A percentile compares a stretch with the other conserved stretches of the same genome.
These are phyloP conservation scores for Kodamaea fukazawae DNA, from an alignment of 805 yeast species.

Conservation along the genomic window DNA sequence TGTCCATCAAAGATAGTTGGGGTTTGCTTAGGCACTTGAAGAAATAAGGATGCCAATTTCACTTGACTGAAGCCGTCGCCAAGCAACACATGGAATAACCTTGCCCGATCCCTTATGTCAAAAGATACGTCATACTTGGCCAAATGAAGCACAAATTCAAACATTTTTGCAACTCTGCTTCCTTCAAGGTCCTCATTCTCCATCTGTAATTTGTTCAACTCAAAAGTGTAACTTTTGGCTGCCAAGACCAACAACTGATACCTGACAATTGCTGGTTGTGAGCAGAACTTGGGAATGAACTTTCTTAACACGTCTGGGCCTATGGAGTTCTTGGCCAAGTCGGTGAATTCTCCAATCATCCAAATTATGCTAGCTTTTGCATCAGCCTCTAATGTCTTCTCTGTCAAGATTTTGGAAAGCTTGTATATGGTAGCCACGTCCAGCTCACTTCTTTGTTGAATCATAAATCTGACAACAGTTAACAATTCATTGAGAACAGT, in stretches of 20 bases:
- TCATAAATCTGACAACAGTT: conserved; percentile 66
- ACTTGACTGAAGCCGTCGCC: conserved; percentile 40
- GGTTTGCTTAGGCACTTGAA: conserved; percentile 75
- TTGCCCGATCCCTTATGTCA: conserved; percentile 82
- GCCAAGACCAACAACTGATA: conserved; percentile 70
- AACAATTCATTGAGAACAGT: conserved; percentile 60
- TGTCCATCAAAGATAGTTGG: conserved; percentile 34
- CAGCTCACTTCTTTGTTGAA: conserved; percentile 48
- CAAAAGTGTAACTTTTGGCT: conserved; percentile 64
- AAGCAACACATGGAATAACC: conserved; percentile 65
- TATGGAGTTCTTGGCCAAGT: conserved; percentile 33
- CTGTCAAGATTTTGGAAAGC: conserved; percentile 34
- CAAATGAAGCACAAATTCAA: conserved; percentile 57
- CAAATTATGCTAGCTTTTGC: conserved; percentile 86
- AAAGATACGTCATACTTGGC: conserved; percentile 70
- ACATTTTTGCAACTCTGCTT: conserved; percentile 40
- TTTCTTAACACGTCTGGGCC: conserved; percentile 76
- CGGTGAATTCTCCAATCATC: conserved; percentile 82
- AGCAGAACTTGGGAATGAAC: conserved; percentile 50
- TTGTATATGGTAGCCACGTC: conserved; percentile 50
- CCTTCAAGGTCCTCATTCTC: conserved; percentile 1
- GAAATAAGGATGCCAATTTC: conserved; percentile 63
- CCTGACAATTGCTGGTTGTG: conserved; percentile 58
- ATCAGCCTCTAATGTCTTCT: conserved; percentile 26
- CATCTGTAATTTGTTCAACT: conserved; percentile 41